Conservation (phyloP, 2,329 filamentous ascomycete species). For the Thielaviopsis musarum region DNA sequence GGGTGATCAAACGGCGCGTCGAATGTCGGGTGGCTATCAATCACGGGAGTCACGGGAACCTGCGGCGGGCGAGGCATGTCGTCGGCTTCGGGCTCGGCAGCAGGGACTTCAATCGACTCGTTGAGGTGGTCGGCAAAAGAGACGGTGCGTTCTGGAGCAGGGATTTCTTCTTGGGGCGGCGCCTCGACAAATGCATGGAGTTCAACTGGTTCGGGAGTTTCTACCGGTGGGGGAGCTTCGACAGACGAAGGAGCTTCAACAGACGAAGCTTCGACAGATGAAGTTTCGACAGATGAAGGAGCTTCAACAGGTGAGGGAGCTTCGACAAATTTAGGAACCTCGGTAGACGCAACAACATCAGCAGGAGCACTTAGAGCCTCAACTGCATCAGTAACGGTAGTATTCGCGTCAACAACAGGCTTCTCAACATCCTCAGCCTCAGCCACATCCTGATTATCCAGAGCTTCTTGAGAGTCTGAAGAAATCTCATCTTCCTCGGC, state of each 20-base stretch:
- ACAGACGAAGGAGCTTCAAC: neutral
- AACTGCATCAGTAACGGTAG: neutral
- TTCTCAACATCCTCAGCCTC: neutral
- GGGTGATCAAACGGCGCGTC: neutral
- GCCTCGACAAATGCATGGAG: too few relatives aligned
- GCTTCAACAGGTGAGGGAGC: neutral
- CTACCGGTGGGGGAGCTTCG: neutral
- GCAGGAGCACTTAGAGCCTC: neutral
- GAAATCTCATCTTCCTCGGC: conserved; percentile 10
- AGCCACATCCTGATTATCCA: neutral
- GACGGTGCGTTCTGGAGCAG: neutral
- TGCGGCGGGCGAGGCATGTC: neutral
- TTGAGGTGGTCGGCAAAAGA: neutral
- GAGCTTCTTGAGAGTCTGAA: conserved; percentile 8
- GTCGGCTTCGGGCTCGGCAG: neutral
- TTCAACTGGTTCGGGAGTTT: too few relatives aligned
- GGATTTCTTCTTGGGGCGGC: too few relatives aligned
- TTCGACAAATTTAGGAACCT: neutral
- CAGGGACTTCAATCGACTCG: neutral
- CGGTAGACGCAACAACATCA: neutral
- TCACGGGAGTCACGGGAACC: neutral
- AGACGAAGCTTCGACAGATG: neutral
- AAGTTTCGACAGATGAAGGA: neutral
- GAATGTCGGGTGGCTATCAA: neutral
- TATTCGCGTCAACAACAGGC: neutral